A percentile compares a stretch with the other conserved stretches of the same genome.
These are phyloP conservation scores for Cudoniella acicularis DNA, from an alignment of 495 filamentous ascomycete genomes.

Conservation along the genomic window DNA sequence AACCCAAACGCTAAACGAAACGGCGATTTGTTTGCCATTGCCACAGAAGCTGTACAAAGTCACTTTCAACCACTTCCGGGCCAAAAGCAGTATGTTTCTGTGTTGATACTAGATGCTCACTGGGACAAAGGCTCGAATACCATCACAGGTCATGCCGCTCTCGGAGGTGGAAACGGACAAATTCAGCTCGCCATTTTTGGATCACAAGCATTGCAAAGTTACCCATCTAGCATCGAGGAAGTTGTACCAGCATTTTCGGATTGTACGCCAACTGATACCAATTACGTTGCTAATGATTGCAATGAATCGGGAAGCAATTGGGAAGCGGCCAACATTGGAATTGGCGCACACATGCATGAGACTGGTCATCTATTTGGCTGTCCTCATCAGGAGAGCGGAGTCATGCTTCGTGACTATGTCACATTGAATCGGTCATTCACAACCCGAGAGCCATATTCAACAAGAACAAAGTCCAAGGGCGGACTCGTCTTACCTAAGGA, in stretches of 20 bases:
- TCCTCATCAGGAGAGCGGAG: slow-evolving; percentile 78
- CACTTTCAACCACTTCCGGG: slow-evolving; percentile 70
- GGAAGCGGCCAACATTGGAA: slow-evolving; percentile 88
- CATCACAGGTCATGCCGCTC: slow-evolving; percentile 76
- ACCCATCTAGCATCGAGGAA: slow-evolving; percentile 79
- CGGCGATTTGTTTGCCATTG: slow-evolving; percentile 70
- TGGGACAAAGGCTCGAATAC: slow-evolving; percentile 71
- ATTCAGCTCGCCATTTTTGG: slow-evolving; percentile 86
- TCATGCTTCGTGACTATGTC: slow-evolving; percentile 87
- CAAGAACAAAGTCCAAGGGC: slow-evolving; percentile 76
- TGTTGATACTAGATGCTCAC: slow-evolving; percentile 77
- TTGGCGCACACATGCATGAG: slow-evolving; percentile 89
- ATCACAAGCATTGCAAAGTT: slow-evolving; percentile 83
- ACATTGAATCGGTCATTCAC: slow-evolving; percentile 79
- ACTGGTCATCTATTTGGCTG: slow-evolving; percentile 83
- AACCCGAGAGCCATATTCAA: slow-evolving; percentile 74
- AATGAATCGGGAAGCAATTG: slow-evolving; percentile 82
- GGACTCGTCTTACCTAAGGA: slow-evolving; percentile 68
- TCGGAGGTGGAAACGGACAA: slow-evolving; percentile 62
- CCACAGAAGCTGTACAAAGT: slow-evolving; percentile 66
- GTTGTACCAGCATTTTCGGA: slow-evolving; percentile 82
- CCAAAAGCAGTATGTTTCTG: slow-evolving; percentile 82
- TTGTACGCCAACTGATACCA: slow-evolving; percentile 82
- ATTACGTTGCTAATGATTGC: slow-evolving; percentile 76
- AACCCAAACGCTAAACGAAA: slow-evolving; percentile 60